Evolutionary conservation across 1,139 yeast species (phyloP), one percentile per base, ranked within the genome.

Genomic region (Candida anutae): DNA sequence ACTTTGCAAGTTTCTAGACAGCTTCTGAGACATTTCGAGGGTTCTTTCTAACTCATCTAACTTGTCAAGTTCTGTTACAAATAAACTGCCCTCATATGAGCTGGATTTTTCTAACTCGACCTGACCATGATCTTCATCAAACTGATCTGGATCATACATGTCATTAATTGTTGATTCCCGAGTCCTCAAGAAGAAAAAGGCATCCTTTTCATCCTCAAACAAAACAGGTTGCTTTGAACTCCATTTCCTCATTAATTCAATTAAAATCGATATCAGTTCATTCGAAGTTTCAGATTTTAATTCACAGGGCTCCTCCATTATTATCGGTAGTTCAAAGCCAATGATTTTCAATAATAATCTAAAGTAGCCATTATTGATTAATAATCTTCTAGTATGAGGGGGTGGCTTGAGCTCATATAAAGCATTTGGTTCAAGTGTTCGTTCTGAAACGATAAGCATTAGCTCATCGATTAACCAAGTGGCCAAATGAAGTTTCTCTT

Each of bases 131-230:
- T 50, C 56, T 21, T 42, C 42, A 16, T 38, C 46, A 17, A 38
- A 42, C 6, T 35, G 32, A 2, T 33, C 42, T 24, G 39, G 36
- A 28, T 45, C 45, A 21, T 38, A 42, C 9, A 37, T 40, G 11
- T 42, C 37, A 28, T 40, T 42, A 23, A 37, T 41, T 11, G 41
- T 42, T 8, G 37, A 45, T 24, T 43, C 51, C 22, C 45, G 43
- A 13, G 35, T 39, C 25, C 63, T 47, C 29, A 60, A 39, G 35
- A 50, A 58, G 34, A 40, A 58, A 12, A 55, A 48, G 0, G 73
- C 66, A 24, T 58, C 62, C 39, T 55, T 56, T 6, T 54, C 65
- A 30, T 63, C 72, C 15, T 65, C 73, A 34, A 69, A 65, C 2
- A 28, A 25, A 2, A 48, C 55, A 3, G 63, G 64, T 29, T 57